Evolutionary conservation across 2,329 filamentous ascomycete species (phyloP).

Genomic region (Tolypocladium amazonense): DNA sequence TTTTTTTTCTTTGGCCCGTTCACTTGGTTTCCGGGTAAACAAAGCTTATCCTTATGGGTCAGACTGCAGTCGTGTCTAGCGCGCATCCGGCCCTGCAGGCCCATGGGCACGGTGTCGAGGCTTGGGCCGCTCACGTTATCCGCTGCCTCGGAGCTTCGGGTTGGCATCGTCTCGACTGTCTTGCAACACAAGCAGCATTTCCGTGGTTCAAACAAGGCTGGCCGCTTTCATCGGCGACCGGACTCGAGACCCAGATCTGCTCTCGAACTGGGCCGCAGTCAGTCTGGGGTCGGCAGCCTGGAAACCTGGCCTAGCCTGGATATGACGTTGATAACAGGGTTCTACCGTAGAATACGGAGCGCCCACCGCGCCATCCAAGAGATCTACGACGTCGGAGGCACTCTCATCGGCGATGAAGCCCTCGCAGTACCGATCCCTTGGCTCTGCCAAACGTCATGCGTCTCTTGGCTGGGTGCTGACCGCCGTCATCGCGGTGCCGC

Average conservation of each 20-base stretch:
- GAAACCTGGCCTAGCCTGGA: not conserved
- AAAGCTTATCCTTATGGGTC: conserved; percentile 1
- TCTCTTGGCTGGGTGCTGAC: not conserved
- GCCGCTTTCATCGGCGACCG: not conserved
- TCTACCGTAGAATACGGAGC: not conserved
- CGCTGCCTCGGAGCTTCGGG: not conserved
- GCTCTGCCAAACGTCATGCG: not conserved
- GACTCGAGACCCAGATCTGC: not conserved
- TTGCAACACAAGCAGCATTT: not conserved
- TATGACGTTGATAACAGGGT: conserved; percentile 4
- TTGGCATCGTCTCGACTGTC: not conserved
- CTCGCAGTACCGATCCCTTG: conserved; percentile 3
- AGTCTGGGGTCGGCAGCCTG: not conserved
- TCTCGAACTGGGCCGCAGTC: not conserved
- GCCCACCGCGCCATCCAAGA: not conserved
- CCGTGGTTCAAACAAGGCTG: not conserved
- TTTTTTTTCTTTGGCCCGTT: not conserved
- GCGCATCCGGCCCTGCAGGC: not conserved
- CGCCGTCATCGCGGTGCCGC: conserved; percentile 1
- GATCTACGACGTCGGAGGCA: not conserved
- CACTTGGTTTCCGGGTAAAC: conserved; percentile 1
- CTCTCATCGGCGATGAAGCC: conserved; percentile 7
- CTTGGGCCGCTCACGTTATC: not conserved
- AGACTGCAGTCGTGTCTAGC: not conserved
- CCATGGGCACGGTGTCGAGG: not conserved